Evolutionary conservation across 768 basidiomycete genomes (phyloP), one percentile per base, ranked within the genome.

Genomic region (Amanita polypyramis): DNA sequence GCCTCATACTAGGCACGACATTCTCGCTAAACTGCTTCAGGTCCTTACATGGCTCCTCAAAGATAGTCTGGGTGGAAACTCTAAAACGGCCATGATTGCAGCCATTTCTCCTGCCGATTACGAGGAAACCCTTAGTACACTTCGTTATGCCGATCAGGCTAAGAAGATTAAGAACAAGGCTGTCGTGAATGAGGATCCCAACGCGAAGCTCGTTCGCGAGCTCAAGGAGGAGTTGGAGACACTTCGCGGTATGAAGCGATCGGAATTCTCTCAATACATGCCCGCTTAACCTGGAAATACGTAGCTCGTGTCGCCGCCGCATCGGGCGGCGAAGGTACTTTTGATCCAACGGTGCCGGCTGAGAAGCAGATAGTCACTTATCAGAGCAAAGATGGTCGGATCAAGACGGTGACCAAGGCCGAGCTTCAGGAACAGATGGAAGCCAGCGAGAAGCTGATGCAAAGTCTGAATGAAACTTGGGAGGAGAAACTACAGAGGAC

Each of bases 121-220:
- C 60, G 95, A 98, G 55, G 95, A 98, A 65, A 97, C 95, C 12
- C 70, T 98, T 52, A 91, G 91, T 66, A 98, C 95, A 2, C 71
- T 99, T 50, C 86, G 96, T 4, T 98, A 99, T 66, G 96, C 96
- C 56, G 93, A 96, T 73, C 91, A 91, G 63, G 94, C 95, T 29
- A 99, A 99, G 84, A 95, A 95, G 82, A 99, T 99, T 69, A 97
- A 94, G 82, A 99, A 97, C 68, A 95, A 97, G 71, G 95, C 96
- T 12, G 81, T 98, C 50, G 89, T 99, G 55, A 99, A 99, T 68
- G 96, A 99, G 70, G 96, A 99, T 76, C 96, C 96, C 27, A 99
- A 97, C 58, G 95, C 95, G 60, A 97, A 92, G 71, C 85, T 99
- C 49, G 94, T 99, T 49, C 84, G 94, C 41, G 95, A 98, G 66